These are phyloP conservation scores for Claviceps purpurea DNA, from an alignment of 2,329 filamentous ascomycete genomes.

Conservation along the genomic window DNA sequence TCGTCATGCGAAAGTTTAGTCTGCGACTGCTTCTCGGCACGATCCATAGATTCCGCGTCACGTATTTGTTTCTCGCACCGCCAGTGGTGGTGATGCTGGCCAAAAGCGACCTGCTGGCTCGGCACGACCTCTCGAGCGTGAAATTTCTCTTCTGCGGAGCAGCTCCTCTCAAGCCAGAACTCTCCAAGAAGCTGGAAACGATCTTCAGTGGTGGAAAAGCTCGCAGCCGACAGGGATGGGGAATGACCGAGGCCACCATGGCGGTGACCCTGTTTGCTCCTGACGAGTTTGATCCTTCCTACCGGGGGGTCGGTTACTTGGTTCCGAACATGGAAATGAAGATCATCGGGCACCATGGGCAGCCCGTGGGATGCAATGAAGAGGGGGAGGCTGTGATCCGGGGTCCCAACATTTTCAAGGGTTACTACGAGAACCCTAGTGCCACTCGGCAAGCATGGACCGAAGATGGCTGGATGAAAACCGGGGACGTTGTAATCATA, in stretches of 20 bases:
- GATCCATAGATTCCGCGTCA: constrained; percentile 57
- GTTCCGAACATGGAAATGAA: constrained; percentile 68
- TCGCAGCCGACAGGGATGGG: constrained; percentile 21
- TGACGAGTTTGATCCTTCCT: constrained; percentile 20
- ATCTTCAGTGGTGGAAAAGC: neutral
- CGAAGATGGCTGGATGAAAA: neutral
- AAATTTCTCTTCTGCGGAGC: constrained; percentile 55
- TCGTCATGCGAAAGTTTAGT: neutral
- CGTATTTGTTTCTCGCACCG: constrained; percentile 55
- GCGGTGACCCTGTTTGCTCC: constrained; percentile 54
- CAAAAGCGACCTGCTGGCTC: constrained; percentile 44
- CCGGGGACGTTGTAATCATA: neutral
- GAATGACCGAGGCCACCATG: constrained; percentile 56
- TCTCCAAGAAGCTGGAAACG: constrained; percentile 46
- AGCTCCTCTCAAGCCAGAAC: constrained; percentile 59
- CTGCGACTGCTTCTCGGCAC: constrained; percentile 33
- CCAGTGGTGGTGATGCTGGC: constrained; percentile 66
- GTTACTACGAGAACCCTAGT: neutral
- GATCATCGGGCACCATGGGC: constrained; percentile 16
- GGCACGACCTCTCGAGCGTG: constrained; percentile 60
- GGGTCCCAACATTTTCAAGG: neutral
- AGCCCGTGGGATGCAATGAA: neutral
- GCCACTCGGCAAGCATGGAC: neutral
- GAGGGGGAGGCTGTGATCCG: neutral
- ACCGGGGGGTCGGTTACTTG: constrained; percentile 35